Evolutionary conservation across 176 grass and related monocot species (phyloP), one percentile per base, ranked within the genome.

Genomic region (Triticum turgidum): DNA sequence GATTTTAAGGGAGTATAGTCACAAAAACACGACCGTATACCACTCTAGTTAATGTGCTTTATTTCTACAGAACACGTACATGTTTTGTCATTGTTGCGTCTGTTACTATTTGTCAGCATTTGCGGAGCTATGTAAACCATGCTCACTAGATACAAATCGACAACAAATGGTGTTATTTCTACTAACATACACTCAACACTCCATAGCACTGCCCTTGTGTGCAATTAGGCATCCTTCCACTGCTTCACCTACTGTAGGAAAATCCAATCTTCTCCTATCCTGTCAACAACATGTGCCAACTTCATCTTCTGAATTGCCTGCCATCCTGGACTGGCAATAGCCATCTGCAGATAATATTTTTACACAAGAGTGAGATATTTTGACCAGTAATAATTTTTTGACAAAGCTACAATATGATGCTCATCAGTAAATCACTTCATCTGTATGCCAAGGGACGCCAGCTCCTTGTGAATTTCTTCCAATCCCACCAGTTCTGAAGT

Each of bases 221-320:
- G 80, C 80, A 73, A 37, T 69, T 39, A 91, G 61, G 66, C 90
- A 99, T 6, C 92, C 92, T 35, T 94, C 88, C 3, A 93, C 94
- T 18, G 94, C 97, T 87, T 96, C 94, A 52, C 82, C 85, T 21
- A 96, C 92, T 20, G 97, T 99, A 99, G 79, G 86, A 99, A 99
- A 32, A 96, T 88, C 94, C 90, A 94, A 2, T 89, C 87, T 35
- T 78, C 83, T 87, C 93, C 97, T 77, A 99, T 49, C 65, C 61
- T 83, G 29, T 84, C 92, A n/a, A 92, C 80, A 45, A 99, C 70
- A 21, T 56, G 56, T 4, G 90, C 79, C 86, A 92, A 11, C 86
- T 96, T 99, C 97, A 99, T 96, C 86, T 99, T 99, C 79, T 99
- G 94, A 81, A 99, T 80, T 25, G 87, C 90, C 41, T 92, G 87